These are phyloP conservation scores for Acer yangbiense DNA, from an alignment of 345 rosid genomes.

Conservation along the genomic window DNA sequence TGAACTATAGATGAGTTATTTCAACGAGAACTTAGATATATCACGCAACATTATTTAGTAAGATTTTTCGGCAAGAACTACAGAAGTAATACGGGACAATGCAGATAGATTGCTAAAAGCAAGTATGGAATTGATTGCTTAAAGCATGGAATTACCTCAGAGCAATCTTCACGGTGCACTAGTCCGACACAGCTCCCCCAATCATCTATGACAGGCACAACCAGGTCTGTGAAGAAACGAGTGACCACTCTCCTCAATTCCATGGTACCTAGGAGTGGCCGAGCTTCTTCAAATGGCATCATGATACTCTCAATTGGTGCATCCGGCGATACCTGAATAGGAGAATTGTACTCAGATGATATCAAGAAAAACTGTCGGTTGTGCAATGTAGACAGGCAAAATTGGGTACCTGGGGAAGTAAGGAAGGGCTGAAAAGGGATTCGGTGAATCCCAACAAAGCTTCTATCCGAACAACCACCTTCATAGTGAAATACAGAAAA, in stretches of 20 bases:
- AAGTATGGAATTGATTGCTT: slow-evolving; percentile 32
- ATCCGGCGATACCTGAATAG: slow-evolving; percentile 46
- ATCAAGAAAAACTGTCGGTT: slow-evolving; percentile 7
- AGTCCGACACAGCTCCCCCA: slow-evolving; percentile 72
- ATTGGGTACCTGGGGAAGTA: slow-evolving; percentile 55
- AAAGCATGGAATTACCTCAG: slow-evolving; percentile 38
- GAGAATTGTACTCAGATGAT: slow-evolving; percentile 1
- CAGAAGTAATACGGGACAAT: neutral
- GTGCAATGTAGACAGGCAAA: neutral
- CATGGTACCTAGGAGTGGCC: slow-evolving; percentile 53
- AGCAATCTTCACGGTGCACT: slow-evolving; percentile 75
- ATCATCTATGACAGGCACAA: slow-evolving; percentile 69
- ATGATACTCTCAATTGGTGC: slow-evolving; percentile 67
- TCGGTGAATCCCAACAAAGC: slow-evolving; percentile 54
- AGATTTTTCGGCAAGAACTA: neutral
- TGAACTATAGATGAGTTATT: neutral
- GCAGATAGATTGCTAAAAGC: neutral
- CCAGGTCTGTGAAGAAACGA: slow-evolving; percentile 61
- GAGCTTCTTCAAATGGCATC: slow-evolving; percentile 57
- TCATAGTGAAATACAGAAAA: slow-evolving; percentile 13
- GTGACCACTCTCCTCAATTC: slow-evolving; percentile 52
- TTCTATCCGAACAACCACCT: slow-evolving; percentile 70
- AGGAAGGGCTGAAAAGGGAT: slow-evolving; percentile 56
- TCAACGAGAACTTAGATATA: neutral
- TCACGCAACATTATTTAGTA: neutral